phyloP scores from a whole-genome alignment of 1,139 yeast genomes.

The Lodderomyces pseudojiufengensis region DNA sequence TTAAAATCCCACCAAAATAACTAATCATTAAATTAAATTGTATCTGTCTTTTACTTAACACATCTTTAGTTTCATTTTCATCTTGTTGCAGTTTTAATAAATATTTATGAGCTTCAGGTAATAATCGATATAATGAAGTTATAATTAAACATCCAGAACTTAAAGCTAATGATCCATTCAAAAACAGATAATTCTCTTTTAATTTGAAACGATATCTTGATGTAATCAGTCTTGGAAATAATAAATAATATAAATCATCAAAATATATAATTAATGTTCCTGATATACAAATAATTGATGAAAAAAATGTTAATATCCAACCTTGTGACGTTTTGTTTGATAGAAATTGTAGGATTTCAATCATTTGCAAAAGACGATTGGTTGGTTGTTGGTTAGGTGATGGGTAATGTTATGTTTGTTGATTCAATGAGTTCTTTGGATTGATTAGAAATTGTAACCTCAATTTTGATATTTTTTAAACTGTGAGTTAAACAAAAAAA shows the following conservation, averaged over 20 bases:
- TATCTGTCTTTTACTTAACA: slow-evolving; percentile 12
- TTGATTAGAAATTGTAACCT: too few relatives aligned
- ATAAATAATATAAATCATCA: slow-evolving; percentile 41
- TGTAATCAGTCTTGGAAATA: slow-evolving; percentile 42
- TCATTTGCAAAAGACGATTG: not conserved
- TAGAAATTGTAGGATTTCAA: not conserved
- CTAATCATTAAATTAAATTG: slow-evolving; percentile 44
- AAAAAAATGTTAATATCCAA: slow-evolving; percentile 53
- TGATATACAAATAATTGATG: slow-evolving; percentile 54
- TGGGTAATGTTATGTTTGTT: not conserved
- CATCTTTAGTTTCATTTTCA: not conserved
- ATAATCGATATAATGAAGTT: slow-evolving; percentile 68
- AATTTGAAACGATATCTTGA: slow-evolving; percentile 48
- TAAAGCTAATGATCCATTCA: slow-evolving; percentile 63
- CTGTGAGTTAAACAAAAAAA: too few relatives aligned
- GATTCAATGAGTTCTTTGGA: too few relatives aligned
- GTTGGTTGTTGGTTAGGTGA: not conserved
- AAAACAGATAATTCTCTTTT: slow-evolving; percentile 55
- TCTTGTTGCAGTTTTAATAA: slow-evolving; percentile 5
- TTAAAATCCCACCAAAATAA: slow-evolving; percentile 54
- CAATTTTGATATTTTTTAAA: too few relatives aligned
- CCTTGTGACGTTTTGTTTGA: slow-evolving; percentile 29
- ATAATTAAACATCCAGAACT: slow-evolving; percentile 77
- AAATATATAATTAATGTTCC: slow-evolving; percentile 57
- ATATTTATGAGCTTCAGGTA: slow-evolving; percentile 61